These are phyloP conservation scores for Echium plantagineum DNA, from an alignment of 257 asterid genomes.

Conservation along the genomic window DNA sequence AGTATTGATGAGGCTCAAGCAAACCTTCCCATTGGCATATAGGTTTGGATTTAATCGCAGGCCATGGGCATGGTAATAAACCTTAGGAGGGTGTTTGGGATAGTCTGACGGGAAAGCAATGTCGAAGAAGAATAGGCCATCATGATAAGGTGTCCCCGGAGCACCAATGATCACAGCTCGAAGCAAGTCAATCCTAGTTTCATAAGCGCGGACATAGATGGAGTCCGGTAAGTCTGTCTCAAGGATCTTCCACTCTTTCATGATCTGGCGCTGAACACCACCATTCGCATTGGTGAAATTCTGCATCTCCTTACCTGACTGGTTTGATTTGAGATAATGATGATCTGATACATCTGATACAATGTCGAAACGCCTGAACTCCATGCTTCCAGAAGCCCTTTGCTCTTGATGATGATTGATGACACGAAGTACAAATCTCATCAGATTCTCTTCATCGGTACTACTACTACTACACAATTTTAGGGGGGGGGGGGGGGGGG, in stretches of 20 bases:
- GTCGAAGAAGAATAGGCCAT: slow-evolving; percentile 66
- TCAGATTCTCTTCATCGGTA: background rate
- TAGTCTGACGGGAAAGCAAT: slow-evolving; percentile 37
- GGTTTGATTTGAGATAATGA: background rate
- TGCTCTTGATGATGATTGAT: background rate
- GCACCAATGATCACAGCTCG: slow-evolving; percentile 57
- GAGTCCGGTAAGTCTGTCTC: slow-evolving; percentile 36
- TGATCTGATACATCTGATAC: background rate
- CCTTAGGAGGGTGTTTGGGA: slow-evolving; percentile 38
- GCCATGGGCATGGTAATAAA: slow-evolving; percentile 38
- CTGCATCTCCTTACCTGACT: background rate
- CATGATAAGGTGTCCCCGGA: slow-evolving; percentile 45
- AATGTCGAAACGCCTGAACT: background rate
- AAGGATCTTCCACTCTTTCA: slow-evolving; percentile 53
- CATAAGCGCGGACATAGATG: slow-evolving; percentile 42
- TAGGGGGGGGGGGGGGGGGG: too few species aligned
- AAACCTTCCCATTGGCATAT: slow-evolving; percentile 23
- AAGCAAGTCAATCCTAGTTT: slow-evolving; percentile 38
- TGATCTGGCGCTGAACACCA: slow-evolving; percentile 6
- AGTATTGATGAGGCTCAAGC: slow-evolving; percentile 45
- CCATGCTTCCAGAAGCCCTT: background rate
- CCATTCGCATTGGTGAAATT: background rate
- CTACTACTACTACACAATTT: too few species aligned
- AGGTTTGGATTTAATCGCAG: slow-evolving; percentile 47
- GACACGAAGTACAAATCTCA: too few species aligned